A percentile compares a stretch with the other conserved stretches of the same genome.
Conservation (phyloP, 441 rosid genomes). For the Erodium moschatum region DNA sequence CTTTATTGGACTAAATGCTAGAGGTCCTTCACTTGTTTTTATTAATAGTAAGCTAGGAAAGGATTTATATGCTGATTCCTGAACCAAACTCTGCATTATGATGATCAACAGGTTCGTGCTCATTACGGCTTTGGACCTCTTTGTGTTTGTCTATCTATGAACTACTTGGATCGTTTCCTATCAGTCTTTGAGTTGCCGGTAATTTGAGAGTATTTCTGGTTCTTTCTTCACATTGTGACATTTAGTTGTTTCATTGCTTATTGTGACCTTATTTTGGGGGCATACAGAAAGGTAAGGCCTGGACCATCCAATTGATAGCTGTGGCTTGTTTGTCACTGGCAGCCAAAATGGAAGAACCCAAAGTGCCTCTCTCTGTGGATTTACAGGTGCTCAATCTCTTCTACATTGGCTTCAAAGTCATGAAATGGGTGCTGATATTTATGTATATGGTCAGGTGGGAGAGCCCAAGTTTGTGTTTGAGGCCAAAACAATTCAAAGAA, state of each 20-base stretch:
- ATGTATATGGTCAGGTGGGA: conserved; percentile 28
- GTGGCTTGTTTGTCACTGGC: conserved; percentile 54
- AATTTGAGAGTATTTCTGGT: conserved; percentile 21
- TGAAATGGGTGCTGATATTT: neutral
- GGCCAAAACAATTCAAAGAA: conserved; percentile 44
- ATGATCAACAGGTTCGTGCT: conserved; percentile 35
- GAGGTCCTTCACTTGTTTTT: neutral
- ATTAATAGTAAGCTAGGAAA: too few relatives aligned
- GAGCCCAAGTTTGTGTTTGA: conserved; percentile 50
- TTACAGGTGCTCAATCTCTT: conserved; percentile 34
- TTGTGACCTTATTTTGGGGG: conserved; percentile 8
- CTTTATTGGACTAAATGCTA: neutral
- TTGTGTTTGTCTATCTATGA: conserved; percentile 28
- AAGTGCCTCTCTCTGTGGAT: conserved; percentile 41
- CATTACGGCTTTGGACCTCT: conserved; percentile 33
- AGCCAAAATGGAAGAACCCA: conserved; percentile 49
- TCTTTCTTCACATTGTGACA: neutral
- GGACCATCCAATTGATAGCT: conserved; percentile 46
- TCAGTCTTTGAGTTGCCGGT: conserved; percentile 39
- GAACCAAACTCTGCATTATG: conserved; percentile 2
- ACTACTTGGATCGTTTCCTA: conserved; percentile 43
- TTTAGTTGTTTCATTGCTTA: conserved; percentile 6
- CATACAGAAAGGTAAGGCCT: conserved; percentile 36
- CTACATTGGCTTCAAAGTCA: conserved; percentile 3
- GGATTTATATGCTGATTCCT: conserved; percentile 12